Percentiles rank a stretch among this genome's conserved stretches.
Evolutionary conservation across 306 rosid species (phyloP).

Genomic region (Inga leiocalycina): DNA sequence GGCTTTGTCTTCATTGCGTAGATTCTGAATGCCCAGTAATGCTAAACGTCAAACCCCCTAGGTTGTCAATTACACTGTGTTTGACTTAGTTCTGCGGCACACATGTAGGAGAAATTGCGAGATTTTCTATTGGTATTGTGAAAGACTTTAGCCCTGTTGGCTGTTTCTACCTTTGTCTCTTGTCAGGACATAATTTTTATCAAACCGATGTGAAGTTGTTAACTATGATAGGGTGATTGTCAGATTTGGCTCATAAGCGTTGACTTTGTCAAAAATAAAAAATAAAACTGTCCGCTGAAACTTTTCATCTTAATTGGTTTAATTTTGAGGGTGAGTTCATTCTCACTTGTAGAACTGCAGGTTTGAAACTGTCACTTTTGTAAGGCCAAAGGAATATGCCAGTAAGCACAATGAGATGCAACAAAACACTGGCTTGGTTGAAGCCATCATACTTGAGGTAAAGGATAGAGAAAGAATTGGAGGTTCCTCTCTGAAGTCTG

Average conservation of each 20-base stretch:
- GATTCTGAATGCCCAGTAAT: background rate
- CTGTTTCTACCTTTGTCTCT: background rate
- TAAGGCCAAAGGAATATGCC: constrained; percentile 67
- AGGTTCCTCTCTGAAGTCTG: constrained; percentile 62
- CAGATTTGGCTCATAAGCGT: background rate
- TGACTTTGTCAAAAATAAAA: background rate
- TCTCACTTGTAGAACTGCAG: constrained; percentile 51
- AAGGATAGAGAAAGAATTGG: constrained; percentile 75
- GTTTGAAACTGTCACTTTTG: constrained; percentile 68
- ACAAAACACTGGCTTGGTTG: constrained; percentile 78
- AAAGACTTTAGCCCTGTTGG: background rate
- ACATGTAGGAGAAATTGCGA: background rate
- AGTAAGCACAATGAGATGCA: constrained; percentile 56
- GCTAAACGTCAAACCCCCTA: background rate
- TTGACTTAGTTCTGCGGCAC: background rate
- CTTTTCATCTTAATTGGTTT: constrained; percentile 6
- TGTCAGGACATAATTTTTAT: background rate
- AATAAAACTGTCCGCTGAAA: background rate
- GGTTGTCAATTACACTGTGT: background rate
- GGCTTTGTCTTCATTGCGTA: background rate
- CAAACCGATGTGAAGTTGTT: background rate
- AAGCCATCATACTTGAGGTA: constrained; percentile 80
- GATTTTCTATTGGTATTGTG: constrained; percentile 3
- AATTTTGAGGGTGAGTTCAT: constrained; percentile 10
- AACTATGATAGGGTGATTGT: background rate